These are phyloP conservation scores for Mrakia blollopis DNA, from an alignment of 768 basidiomycete species.

Conservation along the genomic window DNA sequence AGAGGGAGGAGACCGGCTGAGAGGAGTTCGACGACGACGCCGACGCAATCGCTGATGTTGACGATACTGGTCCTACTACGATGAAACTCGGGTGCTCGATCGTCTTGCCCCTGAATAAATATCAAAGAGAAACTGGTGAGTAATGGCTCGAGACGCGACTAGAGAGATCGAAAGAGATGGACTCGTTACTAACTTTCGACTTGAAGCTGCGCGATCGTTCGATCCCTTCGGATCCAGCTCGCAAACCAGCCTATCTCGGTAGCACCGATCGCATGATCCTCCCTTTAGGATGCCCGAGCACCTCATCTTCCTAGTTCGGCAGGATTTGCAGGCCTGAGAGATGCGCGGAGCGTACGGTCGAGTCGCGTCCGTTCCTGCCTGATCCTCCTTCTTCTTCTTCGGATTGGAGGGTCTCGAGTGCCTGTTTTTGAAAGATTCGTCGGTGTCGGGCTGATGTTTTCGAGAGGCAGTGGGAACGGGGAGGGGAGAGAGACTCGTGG, in stretches of 20 bases:
- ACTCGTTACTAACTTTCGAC: not conserved
- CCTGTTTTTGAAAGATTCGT: not conserved
- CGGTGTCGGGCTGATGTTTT: no score
- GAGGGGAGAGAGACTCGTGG: no score
- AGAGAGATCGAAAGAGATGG: not conserved
- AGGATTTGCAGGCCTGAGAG: not conserved
- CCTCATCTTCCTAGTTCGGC: not conserved
- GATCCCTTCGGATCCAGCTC: not conserved
- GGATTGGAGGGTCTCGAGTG: not conserved
- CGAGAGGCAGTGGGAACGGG: no score
- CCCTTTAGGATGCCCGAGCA: not conserved
- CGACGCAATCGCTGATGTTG: no score
- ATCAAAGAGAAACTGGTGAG: no score
- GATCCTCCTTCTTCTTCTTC: not conserved
- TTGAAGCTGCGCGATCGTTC: not conserved
- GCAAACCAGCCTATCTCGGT: not conserved
- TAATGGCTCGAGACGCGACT: not conserved
- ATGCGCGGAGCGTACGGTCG: not conserved
- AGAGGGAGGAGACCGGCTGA: no score
- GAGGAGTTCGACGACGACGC: no score
- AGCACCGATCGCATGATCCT: not conserved
- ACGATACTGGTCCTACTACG: no score
- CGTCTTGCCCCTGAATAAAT: no score
- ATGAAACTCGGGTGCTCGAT: no score
- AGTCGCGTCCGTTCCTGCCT: not conserved